Base-by-base conservation (phyloP, 1,139 yeast genomes). In the Pichia inconspicua region DNA sequence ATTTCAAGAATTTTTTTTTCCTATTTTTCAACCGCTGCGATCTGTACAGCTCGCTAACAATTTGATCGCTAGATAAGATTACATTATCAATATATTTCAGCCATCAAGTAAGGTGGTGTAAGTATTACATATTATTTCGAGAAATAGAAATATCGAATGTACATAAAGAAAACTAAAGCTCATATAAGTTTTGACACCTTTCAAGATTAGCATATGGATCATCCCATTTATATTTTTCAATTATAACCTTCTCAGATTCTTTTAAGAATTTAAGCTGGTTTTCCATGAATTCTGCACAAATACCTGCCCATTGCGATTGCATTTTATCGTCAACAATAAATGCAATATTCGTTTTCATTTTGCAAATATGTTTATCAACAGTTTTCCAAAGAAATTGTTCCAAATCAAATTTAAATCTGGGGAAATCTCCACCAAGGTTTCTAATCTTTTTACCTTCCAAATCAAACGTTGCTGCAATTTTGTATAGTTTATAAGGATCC, bases 281-380 rank as follows among this genome's bases (percentile, higher is more conserved):
- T n/a, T 46, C 42, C 30, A 61, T 58, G 42, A 60, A 61, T 17
- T 51, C 41, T 31, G 51, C 57, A 51, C 66, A 62, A 42, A 62
- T 43, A 4, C 40, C n/a, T 10, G 39, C 44, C 51, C 56, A 37
- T 37, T 37, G 40, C n/a, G 25, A 8, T 37, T 37, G 25, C 40
- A 19, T 45, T 36, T 58, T 51, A 17, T 57, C 50, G 11, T 45
- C 32, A 28, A 53, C 51, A 41, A 62, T 60, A 41, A 52, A 53
- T 7, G 49, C 52, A 45, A 61, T 56, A 11, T 55, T 47, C 19
- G 53, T 53, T 8, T 45, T 48, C 41, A 58, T 49, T 14, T 53
- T 55, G 55, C 66, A 63, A 28, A 63, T 48, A 38, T 62, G 60
- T 42, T 61, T 58, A 41, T 61, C 50, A 40, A 62, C 58, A 28